Percentiles rank a stretch among this genome's conserved stretches.
These are phyloP conservation scores for Rutidosis leptorrhynchoides DNA, from an alignment of 129 eudicot genomes.

Conservation along the genomic window DNA sequence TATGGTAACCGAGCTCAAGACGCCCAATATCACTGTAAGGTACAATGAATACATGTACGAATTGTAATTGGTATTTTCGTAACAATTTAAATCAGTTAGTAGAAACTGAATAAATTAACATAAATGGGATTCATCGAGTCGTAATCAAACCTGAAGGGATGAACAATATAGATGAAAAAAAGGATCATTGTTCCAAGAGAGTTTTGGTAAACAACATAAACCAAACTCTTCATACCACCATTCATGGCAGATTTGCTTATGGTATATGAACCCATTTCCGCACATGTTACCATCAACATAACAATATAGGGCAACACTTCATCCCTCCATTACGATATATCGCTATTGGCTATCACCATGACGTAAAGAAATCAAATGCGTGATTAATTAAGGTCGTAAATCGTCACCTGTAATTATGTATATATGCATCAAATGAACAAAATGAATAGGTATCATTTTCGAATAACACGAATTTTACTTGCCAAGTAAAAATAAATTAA, in stretches of 20 bases:
- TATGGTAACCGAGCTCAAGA: slow-evolving; percentile 23
- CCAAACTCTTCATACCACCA: slow-evolving; percentile 40
- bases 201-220: slow-evolving; percentile 44
- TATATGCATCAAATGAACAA: neutral
- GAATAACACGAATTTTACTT: neutral
- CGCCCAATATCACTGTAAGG: slow-evolving; percentile 23
- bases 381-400: neutral
- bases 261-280: slow-evolving; percentile 29
- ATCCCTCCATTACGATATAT: slow-evolving; percentile 8
- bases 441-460: neutral
- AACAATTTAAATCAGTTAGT: neutral
- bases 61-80: neutral
- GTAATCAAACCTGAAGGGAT: slow-evolving; percentile 30
- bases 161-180: slow-evolving; percentile 35
- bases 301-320: slow-evolving; percentile 22
- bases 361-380: neutral
- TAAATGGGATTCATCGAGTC: neutral
- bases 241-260: slow-evolving; percentile 44
- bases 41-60: neutral
- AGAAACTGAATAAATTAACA: neutral
- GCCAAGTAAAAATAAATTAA: neutral
- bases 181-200: slow-evolving; percentile 36
- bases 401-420: neutral
- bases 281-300: slow-evolving; percentile 36
- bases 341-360: neutral